Evolutionary conservation across 345 rosid species (phyloP), one percentile per base, ranked within the genome.

Genomic region (Theobroma cacao): DNA sequence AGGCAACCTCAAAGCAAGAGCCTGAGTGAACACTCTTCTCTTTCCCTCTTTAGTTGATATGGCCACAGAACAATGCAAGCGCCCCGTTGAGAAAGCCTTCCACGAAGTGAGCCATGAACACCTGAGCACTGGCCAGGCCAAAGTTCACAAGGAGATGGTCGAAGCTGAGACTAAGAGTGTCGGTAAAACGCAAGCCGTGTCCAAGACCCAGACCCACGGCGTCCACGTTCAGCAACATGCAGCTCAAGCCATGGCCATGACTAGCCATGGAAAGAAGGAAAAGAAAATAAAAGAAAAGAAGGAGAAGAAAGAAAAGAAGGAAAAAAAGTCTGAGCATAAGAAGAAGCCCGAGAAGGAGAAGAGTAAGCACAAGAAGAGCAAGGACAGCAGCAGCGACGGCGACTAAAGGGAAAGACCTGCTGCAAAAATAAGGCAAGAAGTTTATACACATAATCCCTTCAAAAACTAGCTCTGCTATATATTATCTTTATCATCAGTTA

Each of bases 281-380:
- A 68, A 66, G 31, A 22, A 24, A 15, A 33, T 2, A 18, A 43
- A 68, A 43, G 55, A 67, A 7, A 67, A 67, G 72, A 43, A 67
- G 34, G 33, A 67, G 2, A 34, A 64, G 40, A 33, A 62, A 20
- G 28, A 64, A 17, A 64, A 64, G 45, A 64, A 34, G 45, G 69
- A 64, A 4, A 64, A 63, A 24, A 64, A 64, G 69, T 8, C 24
- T 0, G 45, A 65, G 48, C 10, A n/a, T 9, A 38, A 66, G 31
- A 66, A 66, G 33, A 66, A 66, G 31, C 31, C 50, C 8, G 50
- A 66, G 71, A 66, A 66, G 71, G 50, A 68, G 72, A 68, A 68
- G 52, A 43, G 34, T 6, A 43, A 68, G 69, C 69, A 22, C 53
- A 43, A 67, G 52, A 67, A 67, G 72, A 2, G 34, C 34, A 67